phyloP scores from a whole-genome alignment of 169 alveolate genomes.

The Besnoitia besnoiti region DNA sequence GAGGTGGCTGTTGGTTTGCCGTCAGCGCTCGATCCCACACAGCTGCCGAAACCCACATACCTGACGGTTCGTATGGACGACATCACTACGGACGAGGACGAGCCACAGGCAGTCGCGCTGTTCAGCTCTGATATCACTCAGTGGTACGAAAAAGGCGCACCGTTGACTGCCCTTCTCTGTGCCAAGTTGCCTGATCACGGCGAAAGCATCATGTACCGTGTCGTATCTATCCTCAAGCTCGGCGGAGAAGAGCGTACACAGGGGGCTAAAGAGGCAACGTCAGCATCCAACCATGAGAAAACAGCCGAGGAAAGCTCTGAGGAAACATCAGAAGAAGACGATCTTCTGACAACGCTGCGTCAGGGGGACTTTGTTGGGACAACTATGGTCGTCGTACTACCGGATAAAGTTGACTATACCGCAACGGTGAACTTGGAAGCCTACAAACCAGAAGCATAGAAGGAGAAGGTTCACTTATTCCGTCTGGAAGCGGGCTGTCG shows the following conservation, averaged over 20 bases:
- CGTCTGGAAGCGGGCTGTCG: no score
- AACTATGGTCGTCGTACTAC: neutral
- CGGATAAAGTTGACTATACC: neutral
- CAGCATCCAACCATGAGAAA: neutral
- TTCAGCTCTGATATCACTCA: slow-evolving; percentile 12
- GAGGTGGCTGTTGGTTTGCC: neutral
- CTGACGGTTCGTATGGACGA: slow-evolving; percentile 28
- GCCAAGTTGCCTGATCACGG: slow-evolving; percentile 22
- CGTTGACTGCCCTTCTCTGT: slow-evolving; percentile 17
- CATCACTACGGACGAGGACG: slow-evolving; percentile 18
- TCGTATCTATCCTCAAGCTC: neutral
- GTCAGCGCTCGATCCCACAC: neutral
- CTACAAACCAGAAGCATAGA: neutral
- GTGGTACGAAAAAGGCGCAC: slow-evolving; percentile 15
- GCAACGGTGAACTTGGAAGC: neutral
- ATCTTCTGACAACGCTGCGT: neutral
- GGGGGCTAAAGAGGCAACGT: neutral
- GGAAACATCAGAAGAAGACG: neutral
- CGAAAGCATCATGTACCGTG: neutral
- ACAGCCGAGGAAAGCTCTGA: neutral
- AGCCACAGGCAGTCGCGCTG: slow-evolving; percentile 18
- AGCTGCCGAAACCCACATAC: slow-evolving; percentile 10
- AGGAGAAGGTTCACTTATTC: no score
- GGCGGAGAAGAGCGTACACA: neutral
- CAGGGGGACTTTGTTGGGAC: slow-evolving; percentile 6